These are phyloP conservation scores for Neopestalotiopsis clavispora DNA, from an alignment of 2,329 filamentous ascomycete species.

Conservation along the genomic window DNA sequence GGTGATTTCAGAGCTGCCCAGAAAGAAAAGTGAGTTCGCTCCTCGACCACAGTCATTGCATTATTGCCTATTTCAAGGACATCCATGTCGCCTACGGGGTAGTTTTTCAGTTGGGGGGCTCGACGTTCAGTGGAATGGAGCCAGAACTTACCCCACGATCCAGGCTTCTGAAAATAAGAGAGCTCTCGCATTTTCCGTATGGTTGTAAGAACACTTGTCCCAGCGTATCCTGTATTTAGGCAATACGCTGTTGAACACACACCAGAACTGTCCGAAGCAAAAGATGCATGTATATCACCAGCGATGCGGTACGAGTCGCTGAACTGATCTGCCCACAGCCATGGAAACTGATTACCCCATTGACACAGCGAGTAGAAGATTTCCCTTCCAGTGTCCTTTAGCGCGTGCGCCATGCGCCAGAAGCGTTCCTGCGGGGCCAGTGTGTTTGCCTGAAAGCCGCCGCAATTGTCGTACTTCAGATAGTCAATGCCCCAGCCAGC, in stretches of 20 bases:
- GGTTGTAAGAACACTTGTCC: slow-evolving; percentile 31
- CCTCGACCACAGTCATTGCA: slow-evolving; percentile 42
- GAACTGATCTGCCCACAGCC: slow-evolving; percentile 35
- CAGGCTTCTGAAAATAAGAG: slow-evolving; percentile 34
- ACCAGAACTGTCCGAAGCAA: slow-evolving; percentile 27
- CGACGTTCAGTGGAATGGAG: not conserved
- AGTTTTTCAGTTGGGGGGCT: not conserved
- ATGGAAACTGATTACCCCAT: slow-evolving; percentile 32
- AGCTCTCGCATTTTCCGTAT: slow-evolving; percentile 41
- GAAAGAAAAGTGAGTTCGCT: slow-evolving; percentile 49
- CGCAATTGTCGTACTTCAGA: slow-evolving; percentile 62
- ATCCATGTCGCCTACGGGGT: slow-evolving; percentile 39
- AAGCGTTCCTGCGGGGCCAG: slow-evolving; percentile 41
- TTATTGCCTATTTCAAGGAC: slow-evolving; percentile 47
- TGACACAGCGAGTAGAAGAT: slow-evolving; percentile 43
- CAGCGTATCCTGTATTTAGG: slow-evolving; percentile 32
- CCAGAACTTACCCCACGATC: slow-evolving; percentile 29
- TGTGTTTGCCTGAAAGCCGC: slow-evolving; percentile 40
- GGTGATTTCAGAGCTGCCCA: slow-evolving; percentile 52
- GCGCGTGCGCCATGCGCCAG: slow-evolving; percentile 48
- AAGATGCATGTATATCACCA: slow-evolving; percentile 40
- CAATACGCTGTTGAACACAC: slow-evolving; percentile 38
- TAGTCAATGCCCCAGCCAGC: slow-evolving; percentile 58
- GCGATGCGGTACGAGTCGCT: slow-evolving; percentile 43
- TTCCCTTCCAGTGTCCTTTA: slow-evolving; percentile 32